These are phyloP conservation scores for Lentinula boryana DNA, from an alignment of 768 basidiomycete genomes.

Conservation along the genomic window DNA sequence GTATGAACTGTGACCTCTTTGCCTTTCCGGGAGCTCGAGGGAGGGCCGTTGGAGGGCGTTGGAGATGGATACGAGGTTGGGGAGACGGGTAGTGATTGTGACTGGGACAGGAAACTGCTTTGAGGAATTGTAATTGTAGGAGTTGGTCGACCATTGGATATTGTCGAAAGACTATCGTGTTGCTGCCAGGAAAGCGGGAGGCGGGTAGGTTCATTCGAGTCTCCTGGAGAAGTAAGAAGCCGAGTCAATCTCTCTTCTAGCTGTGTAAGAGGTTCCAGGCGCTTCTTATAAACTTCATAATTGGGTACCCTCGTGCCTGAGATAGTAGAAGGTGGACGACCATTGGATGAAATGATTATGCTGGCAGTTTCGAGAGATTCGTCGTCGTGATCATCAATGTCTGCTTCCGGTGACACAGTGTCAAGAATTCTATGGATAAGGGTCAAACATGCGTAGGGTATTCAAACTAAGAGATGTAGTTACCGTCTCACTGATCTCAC, in stretches of 20 bases:
- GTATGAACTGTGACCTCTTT: slow-evolving; percentile 59
- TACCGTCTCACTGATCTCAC: slow-evolving; percentile 76
- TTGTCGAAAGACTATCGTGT: slow-evolving; percentile 16
- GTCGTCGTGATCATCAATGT: slow-evolving; percentile 58
- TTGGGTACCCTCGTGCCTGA: slow-evolving; percentile 45
- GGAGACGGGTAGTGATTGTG: slow-evolving; percentile 23
- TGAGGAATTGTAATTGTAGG: slow-evolving; percentile 45
- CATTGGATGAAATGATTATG: slow-evolving; percentile 44
- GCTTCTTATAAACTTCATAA: slow-evolving; percentile 55
- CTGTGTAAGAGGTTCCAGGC: slow-evolving; percentile 61
- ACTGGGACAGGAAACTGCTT: slow-evolving; percentile 15
- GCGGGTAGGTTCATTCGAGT: slow-evolving; percentile 58
- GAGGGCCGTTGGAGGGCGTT: slow-evolving; percentile 13
- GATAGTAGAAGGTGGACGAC: slow-evolving; percentile 46
- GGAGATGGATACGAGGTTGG: slow-evolving; percentile 4
- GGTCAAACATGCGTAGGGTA: background rate
- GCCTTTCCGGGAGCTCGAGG: slow-evolving; percentile 27
- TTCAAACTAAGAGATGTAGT: slow-evolving; percentile 12
- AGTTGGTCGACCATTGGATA: slow-evolving; percentile 39
- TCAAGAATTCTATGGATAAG: slow-evolving; percentile 56
- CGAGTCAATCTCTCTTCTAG: slow-evolving; percentile 67
- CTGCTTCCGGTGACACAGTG: slow-evolving; percentile 60
- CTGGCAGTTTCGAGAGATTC: slow-evolving; percentile 46
- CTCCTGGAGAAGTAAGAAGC: slow-evolving; percentile 63
- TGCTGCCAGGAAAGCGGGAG: slow-evolving; percentile 39